Evolutionary conservation across 306 rosid genomes (phyloP).

Genomic region (Cucurbita moschata): DNA sequence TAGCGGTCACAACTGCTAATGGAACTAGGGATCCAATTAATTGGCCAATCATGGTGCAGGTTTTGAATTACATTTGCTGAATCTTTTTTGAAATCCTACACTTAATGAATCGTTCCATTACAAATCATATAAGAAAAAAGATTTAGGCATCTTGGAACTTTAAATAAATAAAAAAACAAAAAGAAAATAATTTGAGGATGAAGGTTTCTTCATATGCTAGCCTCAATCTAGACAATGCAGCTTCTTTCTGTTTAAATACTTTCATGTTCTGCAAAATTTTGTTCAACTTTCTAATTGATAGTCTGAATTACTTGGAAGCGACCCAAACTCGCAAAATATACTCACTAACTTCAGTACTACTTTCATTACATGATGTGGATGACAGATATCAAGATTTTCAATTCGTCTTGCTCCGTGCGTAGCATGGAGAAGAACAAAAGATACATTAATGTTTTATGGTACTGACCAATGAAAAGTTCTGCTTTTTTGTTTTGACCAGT

Average conservation of each 20-base stretch:
- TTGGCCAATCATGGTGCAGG: background rate
- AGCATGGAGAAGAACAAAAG: background rate
- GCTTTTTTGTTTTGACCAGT: slow-evolving; percentile 8
- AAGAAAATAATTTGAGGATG: background rate
- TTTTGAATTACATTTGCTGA: background rate
- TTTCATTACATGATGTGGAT: background rate
- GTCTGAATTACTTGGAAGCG: background rate
- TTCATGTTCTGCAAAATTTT: background rate
- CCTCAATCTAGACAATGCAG: background rate
- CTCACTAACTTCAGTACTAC: background rate
- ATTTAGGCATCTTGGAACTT: background rate
- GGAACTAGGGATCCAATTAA: background rate
- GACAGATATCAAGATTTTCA: background rate
- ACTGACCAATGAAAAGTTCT: too few relatives aligned
- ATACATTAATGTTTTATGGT: background rate
- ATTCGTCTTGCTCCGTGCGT: background rate
- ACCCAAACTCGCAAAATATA: background rate
- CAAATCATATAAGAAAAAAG: background rate
- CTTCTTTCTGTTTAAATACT: background rate
- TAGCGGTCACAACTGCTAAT: background rate
- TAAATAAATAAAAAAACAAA: background rate
- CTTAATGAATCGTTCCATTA: background rate
- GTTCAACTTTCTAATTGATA: background rate
- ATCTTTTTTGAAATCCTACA: background rate
- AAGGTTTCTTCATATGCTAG: background rate